Evolutionary conservation across 129 eudicot genomes (phyloP), one percentile per base, ranked within the genome.

Genomic region (Flaveria linearis): DNA sequence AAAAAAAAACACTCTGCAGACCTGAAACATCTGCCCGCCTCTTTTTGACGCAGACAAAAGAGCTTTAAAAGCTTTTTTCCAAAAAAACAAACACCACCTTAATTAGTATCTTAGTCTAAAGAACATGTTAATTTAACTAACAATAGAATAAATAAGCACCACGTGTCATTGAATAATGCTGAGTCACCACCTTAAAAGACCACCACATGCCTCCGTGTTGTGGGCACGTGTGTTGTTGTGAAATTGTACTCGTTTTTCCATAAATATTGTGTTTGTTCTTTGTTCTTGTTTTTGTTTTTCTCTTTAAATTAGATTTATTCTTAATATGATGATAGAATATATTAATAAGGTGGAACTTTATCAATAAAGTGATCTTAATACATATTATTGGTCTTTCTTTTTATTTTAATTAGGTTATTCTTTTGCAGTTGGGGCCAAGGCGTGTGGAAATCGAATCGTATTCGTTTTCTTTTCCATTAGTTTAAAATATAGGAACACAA

Each of bases 81-180:
- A n/a, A n/a, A n/a, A n/a, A n/a, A n/a, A n/a, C n/a, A n/a, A n/a
- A n/a, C n/a, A n/a, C n/a, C n/a, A n/a, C n/a, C n/a, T n/a, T 30
- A 3, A 30, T 30, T 30, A 30, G 36, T 30, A 30, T 0, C 36
- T 30, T 30, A 30, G 36, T 30, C 36, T 30, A 30, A 30, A 30
- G 0, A 30, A 30, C 36, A 0, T 30, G 41, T 0, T 36, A 0
- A 36, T 36, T 36, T 36, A 36, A 1, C 41, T 20, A 36, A 0
- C 7, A 36, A 36, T 36, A 36, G 50, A 11, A 9, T 11, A 18
- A 18, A 30, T 71, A 41, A 73, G 15, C 9, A 15, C 74, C 74
- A 79, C 82, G 82, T 71, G 60, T 50, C 67, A 57, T 30, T 36
- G 25, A 58, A 7, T 39, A 6, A 16, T 4, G 76, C 33, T 71